Evolutionary conservation across 208 protist species (phyloP), one percentile per base, ranked within the genome.

Genomic region (Trypanosoma congolense): DNA sequence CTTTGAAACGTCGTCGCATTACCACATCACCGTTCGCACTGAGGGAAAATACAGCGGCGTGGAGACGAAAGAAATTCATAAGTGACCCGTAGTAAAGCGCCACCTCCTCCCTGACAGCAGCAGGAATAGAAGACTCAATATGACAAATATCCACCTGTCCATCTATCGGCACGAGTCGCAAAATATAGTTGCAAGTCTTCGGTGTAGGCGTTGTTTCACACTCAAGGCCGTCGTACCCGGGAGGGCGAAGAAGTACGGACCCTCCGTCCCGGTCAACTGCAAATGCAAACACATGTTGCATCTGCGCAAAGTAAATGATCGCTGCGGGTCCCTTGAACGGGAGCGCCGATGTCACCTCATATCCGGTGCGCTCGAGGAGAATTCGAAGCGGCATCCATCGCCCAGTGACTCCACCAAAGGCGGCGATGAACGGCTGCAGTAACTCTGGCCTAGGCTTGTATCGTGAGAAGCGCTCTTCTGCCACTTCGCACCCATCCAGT

Each of bases 271-370:
- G 45, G 49, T 80, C 65, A 21, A 87, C 73, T 0, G 89, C 71
- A 59, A 95, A 95, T 40, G 63, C 65, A 73, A 95, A 95, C 28
- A 77, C 54, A 60, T 95, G 84, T 56, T 95, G 89, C 89, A 95
- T 92, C 62, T 95, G 85, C 1, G 89, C 84, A 71, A 95, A 95
- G 65, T 83, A 95, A 40, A 88, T 63, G 40, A 95, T 80, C 18
- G 83, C 55, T 9, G 65, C 74, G 6, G 78, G 51, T 16, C 89
- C 85, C 19, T 75, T 38, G 28, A 73, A 85, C 1, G 84, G 81
- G n/a, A 95, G 56, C 59, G 38, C 51, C 9, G 61, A 70, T 16
- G 79, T 72, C 18, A 68, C 76, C 6, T n/a, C 57, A 19, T 77
- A 59, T n/a, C 73, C 72, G 2, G 67, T 76, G 18, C 81, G 75